A percentile compares a stretch with the other conserved stretches of the same genome.
Conservation (phyloP, 768 basidiomycete genomes). For the Cystoderma amianthinum region DNA sequence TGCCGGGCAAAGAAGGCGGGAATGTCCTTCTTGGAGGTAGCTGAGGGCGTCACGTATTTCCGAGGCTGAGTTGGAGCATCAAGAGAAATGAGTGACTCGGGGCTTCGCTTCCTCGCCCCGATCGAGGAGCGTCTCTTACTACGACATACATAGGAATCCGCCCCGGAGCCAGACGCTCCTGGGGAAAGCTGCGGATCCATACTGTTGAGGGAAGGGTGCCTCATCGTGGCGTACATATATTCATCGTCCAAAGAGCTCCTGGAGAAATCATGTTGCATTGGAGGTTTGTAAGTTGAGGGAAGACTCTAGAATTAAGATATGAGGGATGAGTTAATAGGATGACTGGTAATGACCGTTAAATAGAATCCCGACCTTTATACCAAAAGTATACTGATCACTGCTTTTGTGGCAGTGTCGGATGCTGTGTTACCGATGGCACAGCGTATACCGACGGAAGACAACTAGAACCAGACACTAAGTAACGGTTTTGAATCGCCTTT, state of each 20-base stretch:
- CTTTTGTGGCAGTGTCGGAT: too few relatives aligned
- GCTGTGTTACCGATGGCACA: too few relatives aligned
- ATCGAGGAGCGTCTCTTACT: slow-evolving; percentile 5
- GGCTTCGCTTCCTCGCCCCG: slow-evolving; percentile 45
- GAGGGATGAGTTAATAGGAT: too few relatives aligned
- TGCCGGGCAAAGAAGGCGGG: slow-evolving; percentile 59
- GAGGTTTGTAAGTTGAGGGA: too few relatives aligned
- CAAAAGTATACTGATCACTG: too few relatives aligned
- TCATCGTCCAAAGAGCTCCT: neutral
- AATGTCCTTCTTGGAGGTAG: slow-evolving; percentile 73
- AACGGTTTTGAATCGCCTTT: too few relatives aligned
- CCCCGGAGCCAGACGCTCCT: neutral
- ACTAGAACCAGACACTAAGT: too few relatives aligned
- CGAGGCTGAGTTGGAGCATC: slow-evolving; percentile 79
- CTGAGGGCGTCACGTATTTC: slow-evolving; percentile 64
- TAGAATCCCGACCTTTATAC: too few relatives aligned
- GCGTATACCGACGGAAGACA: too few relatives aligned
- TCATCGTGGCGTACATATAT: neutral
- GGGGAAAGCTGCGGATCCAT: neutral
- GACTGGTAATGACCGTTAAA: too few relatives aligned
- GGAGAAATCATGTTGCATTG: neutral
- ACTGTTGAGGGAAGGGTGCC: neutral
- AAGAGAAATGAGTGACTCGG: slow-evolving; percentile 56
- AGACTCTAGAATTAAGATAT: too few relatives aligned
- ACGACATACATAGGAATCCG: neutral